phyloP scores from a whole-genome alignment of 148 eudicot species.

The Chenopodium berlandieri region DNA sequence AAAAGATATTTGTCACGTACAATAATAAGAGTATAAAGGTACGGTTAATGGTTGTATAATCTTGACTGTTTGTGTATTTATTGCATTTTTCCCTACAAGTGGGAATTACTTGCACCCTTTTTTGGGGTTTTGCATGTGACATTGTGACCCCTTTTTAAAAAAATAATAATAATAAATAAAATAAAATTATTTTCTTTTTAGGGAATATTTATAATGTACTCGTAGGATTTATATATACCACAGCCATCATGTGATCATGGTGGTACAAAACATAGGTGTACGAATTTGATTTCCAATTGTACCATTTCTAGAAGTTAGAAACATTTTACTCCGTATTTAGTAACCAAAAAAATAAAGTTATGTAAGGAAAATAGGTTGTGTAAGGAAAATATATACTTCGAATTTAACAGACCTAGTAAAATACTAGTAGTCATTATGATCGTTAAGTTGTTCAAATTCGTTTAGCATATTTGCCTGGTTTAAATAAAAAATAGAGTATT shows the following conservation, averaged over 20 bases:
- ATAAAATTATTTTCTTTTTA: neutral
- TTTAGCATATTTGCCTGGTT: too few relatives aligned
- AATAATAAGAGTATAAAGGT: neutral
- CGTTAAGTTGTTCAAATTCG: too few relatives aligned
- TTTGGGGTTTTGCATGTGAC: constrained; percentile 16
- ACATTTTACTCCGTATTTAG: neutral
- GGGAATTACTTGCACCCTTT: constrained; percentile 15
- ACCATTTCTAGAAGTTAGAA: neutral
- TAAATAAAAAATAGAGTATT: too few relatives aligned
- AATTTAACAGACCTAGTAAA: too few relatives aligned
- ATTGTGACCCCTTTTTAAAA: neutral
- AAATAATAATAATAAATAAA: too few relatives aligned
- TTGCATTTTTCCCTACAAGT: constrained; percentile 12
- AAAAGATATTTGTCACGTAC: neutral
- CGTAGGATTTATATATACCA: neutral
- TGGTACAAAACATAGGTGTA: too few relatives aligned
- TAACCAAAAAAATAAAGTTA: too few relatives aligned
- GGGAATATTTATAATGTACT: neutral
- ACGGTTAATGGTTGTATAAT: neutral
- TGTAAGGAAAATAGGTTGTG: too few relatives aligned
- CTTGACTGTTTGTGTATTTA: neutral
- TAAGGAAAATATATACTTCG: too few relatives aligned
- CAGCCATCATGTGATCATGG: neutral
- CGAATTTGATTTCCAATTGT: neutral
- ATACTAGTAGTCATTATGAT: too few relatives aligned